Evolutionary conservation across 805 yeast genomes (phyloP).

Genomic region (Candida dendrica): DNA sequence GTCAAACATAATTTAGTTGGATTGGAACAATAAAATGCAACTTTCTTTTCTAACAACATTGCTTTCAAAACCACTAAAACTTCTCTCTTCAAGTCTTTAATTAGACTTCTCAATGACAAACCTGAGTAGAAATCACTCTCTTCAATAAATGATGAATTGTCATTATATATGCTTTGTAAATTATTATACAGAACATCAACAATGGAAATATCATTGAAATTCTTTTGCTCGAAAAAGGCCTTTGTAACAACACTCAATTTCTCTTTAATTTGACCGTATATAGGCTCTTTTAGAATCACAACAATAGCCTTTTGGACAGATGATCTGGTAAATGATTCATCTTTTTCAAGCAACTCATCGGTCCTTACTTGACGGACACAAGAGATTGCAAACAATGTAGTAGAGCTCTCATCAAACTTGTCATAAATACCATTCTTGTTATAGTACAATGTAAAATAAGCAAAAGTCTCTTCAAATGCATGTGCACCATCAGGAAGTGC

Average conservation of each 20-base stretch:
- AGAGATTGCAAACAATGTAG: constrained; percentile 89
- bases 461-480: constrained; percentile 85
- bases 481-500: constrained; percentile 96
- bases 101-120: constrained; percentile 57
- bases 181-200: constrained; percentile 67
- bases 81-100: constrained; percentile 50
- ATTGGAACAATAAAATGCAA: constrained; percentile 72
- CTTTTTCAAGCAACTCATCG: constrained; percentile 46
- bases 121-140: constrained; percentile 69
- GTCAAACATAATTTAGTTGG: constrained; percentile 74
- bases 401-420: constrained; percentile 32
- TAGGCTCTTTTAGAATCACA: constrained; percentile 77
- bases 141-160: constrained; percentile 19
- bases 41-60: constrained; percentile 62
- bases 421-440: constrained; percentile 43
- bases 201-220: constrained; percentile 64
- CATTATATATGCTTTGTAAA: constrained; percentile 36
- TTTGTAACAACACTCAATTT: constrained; percentile 85
- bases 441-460: constrained; percentile 78
- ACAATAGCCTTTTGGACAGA: constrained; percentile 90
- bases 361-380: constrained; percentile 81
- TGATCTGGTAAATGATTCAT: constrained; percentile 70
- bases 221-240: constrained; percentile 75
- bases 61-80: constrained; percentile 69
- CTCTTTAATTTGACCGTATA: constrained; percentile 82